Base-by-base conservation (phyloP, 192 early-diverging fungal genomes). In the Linnemannia schmuckeri region DNA sequence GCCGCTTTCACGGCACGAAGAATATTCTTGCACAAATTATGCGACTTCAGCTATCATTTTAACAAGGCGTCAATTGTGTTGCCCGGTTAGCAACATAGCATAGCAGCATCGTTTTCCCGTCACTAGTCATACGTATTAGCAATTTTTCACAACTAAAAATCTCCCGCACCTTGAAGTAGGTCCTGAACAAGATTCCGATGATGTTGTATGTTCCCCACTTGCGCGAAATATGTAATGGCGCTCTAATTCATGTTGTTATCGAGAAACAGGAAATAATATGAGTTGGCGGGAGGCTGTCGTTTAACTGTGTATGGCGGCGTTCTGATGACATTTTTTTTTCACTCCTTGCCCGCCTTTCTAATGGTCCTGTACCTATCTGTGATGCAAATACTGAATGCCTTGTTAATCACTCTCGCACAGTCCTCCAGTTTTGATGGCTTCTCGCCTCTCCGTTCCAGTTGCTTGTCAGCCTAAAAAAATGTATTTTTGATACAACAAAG, bases 171-270 rank as follows among this genome's bases (percentile, higher is more conserved):
- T 93, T 93, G 80, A 97, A 95, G 75, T 98, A 99, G 4, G 95
- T 95, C 70, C 92, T 91, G 85, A 99, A 97, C 13, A 99, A 88
- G 0, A 98, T 88, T 73, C 95, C 96, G 63, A 93, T 94, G 81
- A 99, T 93, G 74, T 91, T 95, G 88, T 97, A 99, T 6, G 96
- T 97, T 12, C 98, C 98, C 97, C 96, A 98, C 81, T 97, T 97
- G 42, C 97, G 92, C 20, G 97, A 97, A 35, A 81, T 77, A 17
- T 87, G 84, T 10, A 91, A 66, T 52, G 83, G 76, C 13, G 87
- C 68, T 69, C 89, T 89, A 73, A 75, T 24, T 8, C 17, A 66
- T 77, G 78, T 12, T 82, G 35, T 74, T 20, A 44, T 61, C 78
- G 68, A 82, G 41, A 12, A 15, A 18, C 3, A 12, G 73, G 74